These are phyloP conservation scores for Apiotrichum brassicae DNA, from an alignment of 1,284 basidiomycete species.

Conservation along the genomic window DNA sequence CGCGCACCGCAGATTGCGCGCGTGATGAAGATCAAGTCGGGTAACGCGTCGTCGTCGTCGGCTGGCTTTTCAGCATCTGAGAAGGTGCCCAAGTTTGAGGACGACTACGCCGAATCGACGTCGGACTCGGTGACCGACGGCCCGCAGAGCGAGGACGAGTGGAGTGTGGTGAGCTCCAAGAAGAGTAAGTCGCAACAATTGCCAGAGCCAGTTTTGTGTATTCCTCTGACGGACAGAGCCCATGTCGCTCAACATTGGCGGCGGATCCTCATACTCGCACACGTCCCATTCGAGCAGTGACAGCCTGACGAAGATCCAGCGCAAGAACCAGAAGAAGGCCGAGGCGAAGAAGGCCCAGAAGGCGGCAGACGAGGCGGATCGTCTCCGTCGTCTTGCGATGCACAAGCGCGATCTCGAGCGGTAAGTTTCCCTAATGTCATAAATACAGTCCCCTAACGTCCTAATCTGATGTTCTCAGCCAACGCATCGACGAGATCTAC, in stretches of 20 bases:
- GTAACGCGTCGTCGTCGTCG: background rate
- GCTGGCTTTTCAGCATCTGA: background rate
- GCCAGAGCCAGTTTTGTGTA: background rate
- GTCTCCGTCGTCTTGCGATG: constrained; percentile 29
- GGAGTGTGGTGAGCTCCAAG: constrained; percentile 36
- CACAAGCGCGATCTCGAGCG: constrained; percentile 39
- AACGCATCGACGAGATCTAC: constrained; percentile 38
- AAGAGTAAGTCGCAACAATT: constrained; percentile 30
- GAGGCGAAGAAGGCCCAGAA: constrained; percentile 38
- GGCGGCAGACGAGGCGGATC: constrained; percentile 37
- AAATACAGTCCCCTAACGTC: background rate
- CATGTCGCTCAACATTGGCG: constrained; percentile 25
- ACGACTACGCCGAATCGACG: constrained; percentile 24
- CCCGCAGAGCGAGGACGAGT: constrained; percentile 24
- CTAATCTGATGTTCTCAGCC: background rate
- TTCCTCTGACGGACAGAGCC: constrained; percentile 24
- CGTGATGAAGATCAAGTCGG: constrained; percentile 35
- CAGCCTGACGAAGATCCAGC: constrained; percentile 29
- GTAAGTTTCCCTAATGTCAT: constrained; percentile 19
- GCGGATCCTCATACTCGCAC: background rate
- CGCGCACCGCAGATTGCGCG: constrained; percentile 33
- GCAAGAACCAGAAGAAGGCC: constrained; percentile 42
- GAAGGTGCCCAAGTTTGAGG: constrained; percentile 15
- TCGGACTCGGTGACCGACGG: constrained; percentile 13
- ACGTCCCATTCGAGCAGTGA: constrained; percentile 1